phyloP scores from a whole-genome alignment of 371 early-diverging fungal species.

The Syncephalastrum sp. region DNA sequence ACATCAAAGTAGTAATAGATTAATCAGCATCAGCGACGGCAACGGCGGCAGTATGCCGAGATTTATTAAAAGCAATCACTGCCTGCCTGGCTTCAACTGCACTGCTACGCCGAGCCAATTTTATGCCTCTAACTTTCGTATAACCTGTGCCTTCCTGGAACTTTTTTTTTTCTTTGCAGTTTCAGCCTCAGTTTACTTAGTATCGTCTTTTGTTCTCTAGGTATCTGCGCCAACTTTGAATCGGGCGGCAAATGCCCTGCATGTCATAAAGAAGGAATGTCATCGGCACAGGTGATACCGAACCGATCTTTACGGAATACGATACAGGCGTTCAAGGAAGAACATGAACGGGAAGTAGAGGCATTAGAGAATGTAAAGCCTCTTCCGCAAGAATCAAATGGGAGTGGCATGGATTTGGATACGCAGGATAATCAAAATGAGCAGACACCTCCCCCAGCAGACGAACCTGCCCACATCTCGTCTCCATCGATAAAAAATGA shows the following conservation, averaged over 20 bases:
- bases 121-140: no score
- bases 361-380: no score
- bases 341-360: constrained; percentile 21
- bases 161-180: no score
- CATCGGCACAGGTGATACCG: constrained; percentile 29
- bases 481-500: not conserved
- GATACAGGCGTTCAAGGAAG: constrained; percentile 29
- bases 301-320: constrained; percentile 36
- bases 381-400: constrained; percentile 1
- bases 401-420: constrained; percentile 6
- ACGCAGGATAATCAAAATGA: constrained; percentile 2
- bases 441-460: not conserved
- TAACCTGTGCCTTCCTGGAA: no score
- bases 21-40: no score
- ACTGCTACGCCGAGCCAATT: no score
- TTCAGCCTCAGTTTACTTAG: not conserved
- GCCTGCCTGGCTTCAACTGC: no score
- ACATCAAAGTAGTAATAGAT: no score
- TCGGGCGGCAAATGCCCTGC: constrained; percentile 33
- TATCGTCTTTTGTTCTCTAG: constrained; percentile 18
- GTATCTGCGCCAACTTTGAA: constrained; percentile 30
- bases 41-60: no score
- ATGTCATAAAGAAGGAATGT: constrained; percentile 32
- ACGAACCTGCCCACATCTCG: not conserved
- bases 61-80: no score